Evolutionary conservation across 2,329 filamentous ascomycete genomes (phyloP).

Genomic region (Exophiala calicioides): DNA sequence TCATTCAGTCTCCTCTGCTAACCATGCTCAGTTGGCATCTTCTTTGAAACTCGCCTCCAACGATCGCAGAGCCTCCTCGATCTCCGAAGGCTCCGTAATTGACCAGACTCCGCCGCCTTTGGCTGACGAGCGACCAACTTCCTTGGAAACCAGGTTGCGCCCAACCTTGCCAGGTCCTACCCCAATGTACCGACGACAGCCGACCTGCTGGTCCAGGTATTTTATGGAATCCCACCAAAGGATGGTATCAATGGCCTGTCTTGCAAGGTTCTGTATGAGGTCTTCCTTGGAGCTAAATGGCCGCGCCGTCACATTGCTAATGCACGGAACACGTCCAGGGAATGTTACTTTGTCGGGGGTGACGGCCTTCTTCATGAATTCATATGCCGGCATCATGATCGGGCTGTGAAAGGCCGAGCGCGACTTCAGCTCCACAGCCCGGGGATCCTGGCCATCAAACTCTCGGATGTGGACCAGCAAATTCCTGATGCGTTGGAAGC

Average conservation of each 20-base stretch:
- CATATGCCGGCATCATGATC: conserved; percentile 82
- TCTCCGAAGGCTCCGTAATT: conserved; percentile 75
- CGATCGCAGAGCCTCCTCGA: conserved; percentile 50
- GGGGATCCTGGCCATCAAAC: conserved; percentile 87
- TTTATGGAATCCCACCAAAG: conserved; percentile 92
- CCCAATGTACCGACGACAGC: conserved; percentile 82
- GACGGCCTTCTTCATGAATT: conserved; percentile 70
- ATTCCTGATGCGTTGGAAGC: conserved; percentile 76
- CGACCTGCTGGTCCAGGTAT: conserved; percentile 80
- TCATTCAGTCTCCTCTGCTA: neutral
- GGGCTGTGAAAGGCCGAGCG: conserved; percentile 55
- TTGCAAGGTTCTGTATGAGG: conserved; percentile 74
- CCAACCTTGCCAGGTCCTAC: conserved; percentile 94
- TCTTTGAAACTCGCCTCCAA: conserved; percentile 28
- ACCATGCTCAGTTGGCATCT: conserved; percentile 9
- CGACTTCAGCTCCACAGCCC: conserved; percentile 77
- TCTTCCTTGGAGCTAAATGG: conserved; percentile 74
- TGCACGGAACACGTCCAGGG: conserved; percentile 71
- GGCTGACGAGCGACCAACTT: conserved; percentile 78
- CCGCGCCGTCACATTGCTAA: conserved; percentile 81
- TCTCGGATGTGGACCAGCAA: conserved; percentile 82
- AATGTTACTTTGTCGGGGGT: conserved; percentile 67
- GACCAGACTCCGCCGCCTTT: conserved; percentile 94
- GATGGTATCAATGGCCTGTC: conserved; percentile 88
- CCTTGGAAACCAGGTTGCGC: conserved; percentile 88